Conservation (phyloP, 2,329 filamentous ascomycete genomes). For the Fusarium ambrosium region DNA sequence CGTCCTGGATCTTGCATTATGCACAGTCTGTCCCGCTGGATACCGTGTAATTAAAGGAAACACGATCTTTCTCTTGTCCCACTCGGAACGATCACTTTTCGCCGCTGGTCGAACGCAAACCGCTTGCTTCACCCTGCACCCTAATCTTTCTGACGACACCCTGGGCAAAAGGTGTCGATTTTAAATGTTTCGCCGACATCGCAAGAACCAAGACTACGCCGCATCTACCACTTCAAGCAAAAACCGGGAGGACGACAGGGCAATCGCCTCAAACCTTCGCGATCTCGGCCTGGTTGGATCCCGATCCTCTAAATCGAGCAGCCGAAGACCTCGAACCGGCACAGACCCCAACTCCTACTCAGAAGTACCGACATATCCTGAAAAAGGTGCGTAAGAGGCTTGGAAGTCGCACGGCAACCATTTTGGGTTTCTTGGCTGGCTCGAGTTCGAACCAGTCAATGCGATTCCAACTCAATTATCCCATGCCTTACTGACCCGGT, state of each 20-base stretch:
- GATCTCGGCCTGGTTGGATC: conserved; percentile 49
- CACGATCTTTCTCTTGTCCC: conserved; percentile 22
- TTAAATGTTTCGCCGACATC: conserved; percentile 57
- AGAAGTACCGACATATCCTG: conserved; percentile 54
- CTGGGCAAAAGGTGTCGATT: conserved; percentile 36
- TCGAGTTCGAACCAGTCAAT: background rate
- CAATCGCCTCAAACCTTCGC: conserved; percentile 46
- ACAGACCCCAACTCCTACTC: conserved; percentile 44
- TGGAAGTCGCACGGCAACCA: background rate
- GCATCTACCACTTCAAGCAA: conserved; percentile 35
- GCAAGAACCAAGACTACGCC: conserved; percentile 49
- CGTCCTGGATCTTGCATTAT: conserved; percentile 34
- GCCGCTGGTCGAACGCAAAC: conserved; percentile 14
- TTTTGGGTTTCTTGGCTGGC: background rate
- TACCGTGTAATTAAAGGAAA: conserved; percentile 39
- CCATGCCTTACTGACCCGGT: conserved; percentile 21
- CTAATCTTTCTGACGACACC: conserved; percentile 19
- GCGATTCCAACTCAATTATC: background rate
- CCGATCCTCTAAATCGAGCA: conserved; percentile 38
- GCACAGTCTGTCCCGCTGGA: conserved; percentile 35
- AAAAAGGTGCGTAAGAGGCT: conserved; percentile 54
- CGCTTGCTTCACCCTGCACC: conserved; percentile 11
- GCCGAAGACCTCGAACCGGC: conserved; percentile 45
- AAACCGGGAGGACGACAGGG: conserved; percentile 35
- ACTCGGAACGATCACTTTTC: conserved; percentile 11